Evolutionary conservation across 805 yeast genomes (phyloP).

Genomic region (Myxozyma nipponensis): DNA sequence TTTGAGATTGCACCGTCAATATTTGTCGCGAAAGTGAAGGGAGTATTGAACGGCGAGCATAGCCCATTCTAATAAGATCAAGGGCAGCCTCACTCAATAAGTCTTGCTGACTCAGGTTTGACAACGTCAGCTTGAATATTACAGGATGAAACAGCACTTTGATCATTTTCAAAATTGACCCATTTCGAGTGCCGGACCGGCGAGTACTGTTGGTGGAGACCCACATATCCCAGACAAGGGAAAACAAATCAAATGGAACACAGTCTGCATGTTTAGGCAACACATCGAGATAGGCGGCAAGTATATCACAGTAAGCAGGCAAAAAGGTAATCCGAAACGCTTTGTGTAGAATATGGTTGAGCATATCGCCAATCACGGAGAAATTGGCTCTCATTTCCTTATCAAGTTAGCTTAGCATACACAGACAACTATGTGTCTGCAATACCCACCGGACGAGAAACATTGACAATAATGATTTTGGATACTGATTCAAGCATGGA

Average conservation of each 20-base stretch:
- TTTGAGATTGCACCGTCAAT: constrained; percentile 26
- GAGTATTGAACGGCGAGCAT: constrained; percentile 63
- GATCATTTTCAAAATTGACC: constrained; percentile 3
- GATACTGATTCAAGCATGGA: not conserved
- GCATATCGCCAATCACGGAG: not conserved
- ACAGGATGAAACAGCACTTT: constrained; percentile 7
- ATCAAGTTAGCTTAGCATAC: not conserved
- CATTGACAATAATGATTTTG: not conserved
- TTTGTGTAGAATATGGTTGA: not conserved
- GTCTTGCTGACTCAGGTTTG: no score
- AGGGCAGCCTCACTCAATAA: constrained; percentile 3
- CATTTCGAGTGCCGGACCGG: constrained; percentile 8
- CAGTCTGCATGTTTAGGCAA: not conserved
- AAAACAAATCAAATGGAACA: constrained; percentile 1
- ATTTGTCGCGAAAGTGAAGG: constrained; percentile 54
- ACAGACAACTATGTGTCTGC: no score
- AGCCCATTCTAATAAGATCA: constrained; percentile 33
- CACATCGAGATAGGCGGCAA: constrained; percentile 1
- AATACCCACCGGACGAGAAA: not conserved
- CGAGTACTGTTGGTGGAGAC: not conserved
- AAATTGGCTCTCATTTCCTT: not conserved
- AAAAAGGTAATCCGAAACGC: constrained; percentile 7
- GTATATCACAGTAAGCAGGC: not conserved
- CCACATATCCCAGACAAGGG: constrained; percentile 7
- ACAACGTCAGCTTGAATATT: not conserved